Percentiles rank a stretch among this genome's conserved stretches.
phyloP scores from a whole-genome alignment of 78 protist species.

The Isochrysis galbana region DNA sequence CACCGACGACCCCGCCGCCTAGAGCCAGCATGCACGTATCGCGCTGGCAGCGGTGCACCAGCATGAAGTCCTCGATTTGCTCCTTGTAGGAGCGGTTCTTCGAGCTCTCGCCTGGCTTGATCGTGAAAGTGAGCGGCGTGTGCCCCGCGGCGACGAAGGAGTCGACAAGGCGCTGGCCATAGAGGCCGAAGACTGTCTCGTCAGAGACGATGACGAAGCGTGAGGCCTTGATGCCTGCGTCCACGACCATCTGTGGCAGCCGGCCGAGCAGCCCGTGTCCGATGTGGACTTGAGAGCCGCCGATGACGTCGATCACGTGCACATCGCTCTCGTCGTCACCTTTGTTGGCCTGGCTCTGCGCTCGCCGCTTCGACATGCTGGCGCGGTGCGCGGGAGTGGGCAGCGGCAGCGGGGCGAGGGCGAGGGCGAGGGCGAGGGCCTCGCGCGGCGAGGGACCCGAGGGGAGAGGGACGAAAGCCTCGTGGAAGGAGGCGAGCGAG shows the following conservation, averaged over 20 bases:
- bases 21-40: conserved; percentile 66
- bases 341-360: no score
- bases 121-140: background rate
- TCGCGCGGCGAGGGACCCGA: no score
- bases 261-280: background rate
- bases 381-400: no score
- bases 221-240: background rate
- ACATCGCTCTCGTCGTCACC: background rate
- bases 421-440: no score
- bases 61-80: conserved; percentile 70
- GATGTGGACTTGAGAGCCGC: background rate
- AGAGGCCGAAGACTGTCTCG: background rate
- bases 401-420: no score
- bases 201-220: conserved; percentile 35
- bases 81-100: conserved; percentile 57
- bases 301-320: background rate
- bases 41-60: conserved; percentile 40
- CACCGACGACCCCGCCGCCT: conserved; percentile 87
- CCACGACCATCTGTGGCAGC: background rate
- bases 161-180: background rate
- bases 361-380: no score
- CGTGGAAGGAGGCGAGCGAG: no score
- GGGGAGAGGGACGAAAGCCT: no score
- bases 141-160: no score
- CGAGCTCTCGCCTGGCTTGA: conserved; percentile 58